Conservation (phyloP, 1,284 basidiomycete genomes). For the Irpex rosettiformis region DNA sequence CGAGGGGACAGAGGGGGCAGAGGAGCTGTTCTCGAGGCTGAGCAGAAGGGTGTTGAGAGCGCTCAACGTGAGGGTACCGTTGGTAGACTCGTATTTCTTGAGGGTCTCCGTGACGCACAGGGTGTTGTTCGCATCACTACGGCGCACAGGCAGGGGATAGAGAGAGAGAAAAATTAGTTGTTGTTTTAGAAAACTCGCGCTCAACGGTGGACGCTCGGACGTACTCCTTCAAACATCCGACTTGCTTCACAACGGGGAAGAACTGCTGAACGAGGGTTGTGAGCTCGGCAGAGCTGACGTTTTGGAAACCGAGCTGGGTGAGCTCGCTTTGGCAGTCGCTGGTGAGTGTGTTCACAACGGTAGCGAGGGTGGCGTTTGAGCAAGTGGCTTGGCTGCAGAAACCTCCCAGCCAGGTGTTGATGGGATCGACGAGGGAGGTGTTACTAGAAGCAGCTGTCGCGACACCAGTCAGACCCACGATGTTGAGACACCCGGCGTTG, state of each 20-base stretch:
- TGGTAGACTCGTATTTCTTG: slow-evolving; percentile 39
- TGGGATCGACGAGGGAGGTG: slow-evolving; percentile 45
- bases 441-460: slow-evolving; percentile 30
- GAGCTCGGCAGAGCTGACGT: slow-evolving; percentile 18
- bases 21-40: slow-evolving; percentile 18
- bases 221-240: slow-evolving; percentile 56
- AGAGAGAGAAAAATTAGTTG: neutral
- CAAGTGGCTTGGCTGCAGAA: slow-evolving; percentile 55
- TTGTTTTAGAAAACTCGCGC: neutral
- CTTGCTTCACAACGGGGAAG: slow-evolving; percentile 49
- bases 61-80: slow-evolving; percentile 34
- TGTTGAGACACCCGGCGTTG: slow-evolving; percentile 51
- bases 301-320: slow-evolving; percentile 29
- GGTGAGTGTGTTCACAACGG: slow-evolving; percentile 45
- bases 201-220: slow-evolving; percentile 23
- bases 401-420: slow-evolving; percentile 56
- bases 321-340: slow-evolving; percentile 51
- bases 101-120: slow-evolving; percentile 53
- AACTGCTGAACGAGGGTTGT: slow-evolving; percentile 18
- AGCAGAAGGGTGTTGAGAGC: slow-evolving; percentile 21
- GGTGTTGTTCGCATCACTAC: slow-evolving; percentile 36
- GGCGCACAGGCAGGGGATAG: neutral
- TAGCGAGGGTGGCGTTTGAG: slow-evolving; percentile 48
- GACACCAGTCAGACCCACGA: slow-evolving; percentile 42
- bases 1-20: slow-evolving; percentile 29